Evolutionary conservation across 2,329 filamentous ascomycete species (phyloP).

Genomic region (Arthrobotrys conoides): DNA sequence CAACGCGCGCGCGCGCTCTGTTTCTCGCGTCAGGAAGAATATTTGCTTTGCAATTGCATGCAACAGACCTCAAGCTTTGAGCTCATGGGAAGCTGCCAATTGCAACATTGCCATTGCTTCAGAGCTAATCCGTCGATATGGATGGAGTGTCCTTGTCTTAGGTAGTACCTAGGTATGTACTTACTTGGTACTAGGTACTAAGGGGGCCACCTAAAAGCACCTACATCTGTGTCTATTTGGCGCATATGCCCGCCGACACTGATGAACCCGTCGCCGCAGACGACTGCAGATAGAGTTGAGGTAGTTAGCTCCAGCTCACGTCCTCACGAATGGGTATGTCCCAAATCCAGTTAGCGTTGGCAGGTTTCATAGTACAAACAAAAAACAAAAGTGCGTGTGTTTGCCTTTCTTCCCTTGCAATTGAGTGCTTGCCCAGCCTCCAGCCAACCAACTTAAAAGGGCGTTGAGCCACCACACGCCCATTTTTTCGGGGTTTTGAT

Average conservation of each 20-base stretch:
- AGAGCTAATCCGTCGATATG: too few species aligned
- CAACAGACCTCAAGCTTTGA: too few species aligned
- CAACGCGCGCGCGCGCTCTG: conserved; percentile 4
- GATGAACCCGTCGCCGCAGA: not conserved
- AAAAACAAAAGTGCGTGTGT: conserved; percentile 2
- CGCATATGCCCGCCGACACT: not conserved
- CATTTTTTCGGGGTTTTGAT: conserved; percentile 47
- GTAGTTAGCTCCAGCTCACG: too few species aligned
- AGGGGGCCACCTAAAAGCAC: too few species aligned
- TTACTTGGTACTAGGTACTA: not conserved
- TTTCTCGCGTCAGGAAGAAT: not conserved
- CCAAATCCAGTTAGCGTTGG: not conserved
- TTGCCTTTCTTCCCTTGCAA: not conserved
- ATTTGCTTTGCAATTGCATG: too few species aligned
- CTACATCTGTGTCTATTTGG: not conserved
- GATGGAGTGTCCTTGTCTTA: too few species aligned
- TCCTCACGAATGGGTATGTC: not conserved
- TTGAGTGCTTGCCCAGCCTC: not conserved
- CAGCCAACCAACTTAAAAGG: conserved; percentile 17
- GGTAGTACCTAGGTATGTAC: not conserved
- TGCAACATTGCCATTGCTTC: too few species aligned
- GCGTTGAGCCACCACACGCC: conserved; percentile 32
- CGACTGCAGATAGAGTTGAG: not conserved
- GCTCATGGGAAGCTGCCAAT: too few species aligned
- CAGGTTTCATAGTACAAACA: not conserved